Conservation (phyloP, 2,329 filamentous ascomycete species). For the Apiospora hydei region DNA sequence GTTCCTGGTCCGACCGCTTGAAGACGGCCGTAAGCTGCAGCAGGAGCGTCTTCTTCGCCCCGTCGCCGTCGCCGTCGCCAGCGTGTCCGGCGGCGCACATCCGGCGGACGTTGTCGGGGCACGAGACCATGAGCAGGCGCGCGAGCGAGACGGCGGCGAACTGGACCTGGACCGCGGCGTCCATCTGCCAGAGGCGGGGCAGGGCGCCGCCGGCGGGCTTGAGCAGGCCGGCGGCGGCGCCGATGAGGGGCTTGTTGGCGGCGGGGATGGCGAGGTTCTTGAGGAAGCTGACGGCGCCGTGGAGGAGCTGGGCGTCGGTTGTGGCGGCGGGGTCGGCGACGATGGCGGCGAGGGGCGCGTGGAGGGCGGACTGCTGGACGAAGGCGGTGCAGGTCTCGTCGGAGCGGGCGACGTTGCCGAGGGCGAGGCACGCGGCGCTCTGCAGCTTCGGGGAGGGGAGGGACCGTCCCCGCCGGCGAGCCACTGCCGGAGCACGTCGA, state of each 20-base stretch:
- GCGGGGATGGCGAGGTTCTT: slow-evolving; percentile 69
- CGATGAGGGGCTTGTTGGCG: slow-evolving; percentile 60
- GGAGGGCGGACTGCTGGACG: slow-evolving; percentile 53
- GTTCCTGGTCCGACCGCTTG: slow-evolving; percentile 55
- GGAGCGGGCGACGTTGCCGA: slow-evolving; percentile 68
- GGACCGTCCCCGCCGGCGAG: slow-evolving; percentile 39
- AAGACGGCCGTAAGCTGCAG: slow-evolving; percentile 50
- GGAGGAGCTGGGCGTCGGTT: slow-evolving; percentile 60
- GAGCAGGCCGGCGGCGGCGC: slow-evolving; percentile 51
- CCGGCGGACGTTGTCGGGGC: slow-evolving; percentile 55
- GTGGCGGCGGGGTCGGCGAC: slow-evolving; percentile 48
- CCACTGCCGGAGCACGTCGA: slow-evolving; percentile 56
- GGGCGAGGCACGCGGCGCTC: slow-evolving; percentile 64
- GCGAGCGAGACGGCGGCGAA: slow-evolving; percentile 66
- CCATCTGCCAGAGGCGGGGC: slow-evolving; percentile 61
- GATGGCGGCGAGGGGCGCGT: slow-evolving; percentile 53
- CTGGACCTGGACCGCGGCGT: slow-evolving; percentile 63
- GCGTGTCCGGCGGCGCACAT: slow-evolving; percentile 13
- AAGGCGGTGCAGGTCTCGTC: slow-evolving; percentile 61
- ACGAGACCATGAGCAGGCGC: slow-evolving; percentile 62
- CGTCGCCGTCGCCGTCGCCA: slow-evolving; percentile 31
- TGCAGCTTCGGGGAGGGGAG: slow-evolving; percentile 52
- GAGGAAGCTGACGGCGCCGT: slow-evolving; percentile 65
- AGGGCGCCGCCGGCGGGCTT: slow-evolving; percentile 47
- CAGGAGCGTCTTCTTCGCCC: slow-evolving; percentile 37